Evolutionary conservation across 2,329 filamentous ascomycete species (phyloP).

Genomic region (Macrophomina phaseolina): DNA sequence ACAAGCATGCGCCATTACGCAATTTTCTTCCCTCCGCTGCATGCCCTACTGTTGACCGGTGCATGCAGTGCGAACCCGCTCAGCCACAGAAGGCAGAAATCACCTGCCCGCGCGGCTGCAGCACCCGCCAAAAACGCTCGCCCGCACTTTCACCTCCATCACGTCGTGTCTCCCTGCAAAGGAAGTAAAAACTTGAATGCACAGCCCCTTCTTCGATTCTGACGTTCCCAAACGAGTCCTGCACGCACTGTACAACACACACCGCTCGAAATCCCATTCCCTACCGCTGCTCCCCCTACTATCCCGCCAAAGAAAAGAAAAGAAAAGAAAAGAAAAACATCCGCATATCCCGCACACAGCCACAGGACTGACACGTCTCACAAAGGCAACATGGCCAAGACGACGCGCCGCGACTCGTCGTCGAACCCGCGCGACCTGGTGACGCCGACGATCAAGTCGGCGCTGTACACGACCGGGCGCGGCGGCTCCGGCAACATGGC

Average conservation of each 20-base stretch:
- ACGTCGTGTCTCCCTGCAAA: not conserved
- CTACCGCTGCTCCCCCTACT: not conserved
- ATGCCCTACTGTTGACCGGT: not conserved
- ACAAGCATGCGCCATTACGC: not conserved
- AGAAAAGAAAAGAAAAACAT: too few species aligned
- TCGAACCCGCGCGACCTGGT: slow-evolving; percentile 63
- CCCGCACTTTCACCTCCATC: not conserved
- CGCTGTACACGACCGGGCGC: slow-evolving; percentile 87
- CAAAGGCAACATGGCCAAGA: slow-evolving; percentile 55
- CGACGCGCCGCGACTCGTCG: slow-evolving; percentile 38
- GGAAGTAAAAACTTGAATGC: not conserved
- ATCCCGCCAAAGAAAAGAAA: not conserved
- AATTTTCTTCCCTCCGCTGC: not conserved
- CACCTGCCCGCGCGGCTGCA: not conserved
- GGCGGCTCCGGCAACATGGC: slow-evolving; percentile 91
- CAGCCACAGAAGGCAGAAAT: not conserved
- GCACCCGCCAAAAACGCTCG: not conserved
- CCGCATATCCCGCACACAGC: not conserved
- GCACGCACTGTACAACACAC: not conserved
- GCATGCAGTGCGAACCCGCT: not conserved
- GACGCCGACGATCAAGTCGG: slow-evolving; percentile 81
- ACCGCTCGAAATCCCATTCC: not conserved
- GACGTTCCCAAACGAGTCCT: not conserved
- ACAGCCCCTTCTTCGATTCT: not conserved
- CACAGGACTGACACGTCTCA: not conserved